A percentile compares a stretch with the other conserved stretches of the same genome.
Conservation (phyloP, 495 filamentous ascomycete species). For the Penicillium coprophilum region DNA sequence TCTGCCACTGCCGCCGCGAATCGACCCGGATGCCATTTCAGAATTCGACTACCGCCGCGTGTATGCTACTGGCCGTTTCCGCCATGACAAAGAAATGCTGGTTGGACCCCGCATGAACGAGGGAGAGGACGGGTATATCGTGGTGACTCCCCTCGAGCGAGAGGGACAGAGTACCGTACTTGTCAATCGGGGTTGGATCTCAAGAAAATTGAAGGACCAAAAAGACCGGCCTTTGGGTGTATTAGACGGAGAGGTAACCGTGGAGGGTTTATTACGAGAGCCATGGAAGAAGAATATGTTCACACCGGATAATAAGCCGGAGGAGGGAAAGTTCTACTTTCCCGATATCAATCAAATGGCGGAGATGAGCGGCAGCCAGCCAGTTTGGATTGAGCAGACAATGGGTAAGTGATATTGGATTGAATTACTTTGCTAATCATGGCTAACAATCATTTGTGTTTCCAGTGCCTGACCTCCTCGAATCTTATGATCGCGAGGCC, state of each 20-base stretch:
- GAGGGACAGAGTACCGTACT: slow-evolving; percentile 67
- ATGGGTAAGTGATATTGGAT: slow-evolving; percentile 62
- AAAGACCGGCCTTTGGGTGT: slow-evolving; percentile 57
- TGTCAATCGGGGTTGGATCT: slow-evolving; percentile 88
- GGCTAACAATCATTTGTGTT: slow-evolving; percentile 20
- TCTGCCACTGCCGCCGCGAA: slow-evolving; percentile 76
- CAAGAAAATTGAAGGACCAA: slow-evolving; percentile 65
- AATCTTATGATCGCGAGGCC: slow-evolving; percentile 64
- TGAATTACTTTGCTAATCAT: slow-evolving; percentile 2
- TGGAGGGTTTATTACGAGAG: slow-evolving; percentile 82
- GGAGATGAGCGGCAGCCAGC: slow-evolving; percentile 73
- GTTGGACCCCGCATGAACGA: slow-evolving; percentile 87
- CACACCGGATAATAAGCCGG: slow-evolving; percentile 83
- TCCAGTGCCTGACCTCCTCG: slow-evolving; percentile 73
- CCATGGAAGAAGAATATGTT: slow-evolving; percentile 98
- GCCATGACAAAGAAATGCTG: slow-evolving; percentile 94
- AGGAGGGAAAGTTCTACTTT: slow-evolving; percentile 86
- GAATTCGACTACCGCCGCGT: slow-evolving; percentile 95
- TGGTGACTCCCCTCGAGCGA: slow-evolving; percentile 86
- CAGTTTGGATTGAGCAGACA: slow-evolving; percentile 95
- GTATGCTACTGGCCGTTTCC: slow-evolving; percentile 66
- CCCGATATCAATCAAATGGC: slow-evolving; percentile 95
- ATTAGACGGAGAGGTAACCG: slow-evolving; percentile 63
- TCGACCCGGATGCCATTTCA: slow-evolving; percentile 74
- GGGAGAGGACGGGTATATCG: slow-evolving; percentile 84